Base-by-base conservation (phyloP, 805 yeast genomes). In the Yamadazyma sp. region DNA sequence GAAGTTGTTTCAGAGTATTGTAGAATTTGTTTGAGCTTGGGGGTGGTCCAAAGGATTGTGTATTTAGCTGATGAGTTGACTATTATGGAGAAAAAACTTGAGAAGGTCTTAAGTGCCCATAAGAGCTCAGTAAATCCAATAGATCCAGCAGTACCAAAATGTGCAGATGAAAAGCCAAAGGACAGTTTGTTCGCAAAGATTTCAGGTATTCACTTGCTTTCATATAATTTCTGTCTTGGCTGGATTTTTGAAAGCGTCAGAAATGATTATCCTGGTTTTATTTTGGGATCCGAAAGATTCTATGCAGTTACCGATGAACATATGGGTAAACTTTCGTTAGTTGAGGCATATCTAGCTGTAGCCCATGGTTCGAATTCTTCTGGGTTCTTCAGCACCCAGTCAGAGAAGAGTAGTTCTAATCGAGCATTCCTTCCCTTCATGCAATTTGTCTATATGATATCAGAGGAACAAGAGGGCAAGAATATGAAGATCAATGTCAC, bases 231-330 rank as follows among this genome's bases (percentile, higher is more conserved):
- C 42, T 84, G 95, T 44, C 42, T 84, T 22, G 95, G 96, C 0
- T 87, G 95, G 89, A 54, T 84, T 3, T 84, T 83, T 53, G 80
- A 75, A n/a, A 57, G 56, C 4, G 53, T 56, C 1, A 28, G 41
- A n/a, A 70, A 69, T 15, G 64, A 60, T 20, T 69, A 64, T 37
- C 88, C 88, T 0, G 96, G 96, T 8, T 52, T 87, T n/a, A 80
- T 84, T 25, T 44, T 79, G 20, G 97, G 97, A 0, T 86, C 84
- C 38, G 87, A 85, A 46, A 64, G 80, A 12, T 75, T 87, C 14
- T 84, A 80, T 44, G 78, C 87, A 1, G 75, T 80, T 0, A 72
- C 81, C 15, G 81, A 80, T 31, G 73, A 75, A 12, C 67, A 67
- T 6, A 59, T 77, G 27, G 95, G 95, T 2, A 80, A 81, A 45